phyloP scores from a whole-genome alignment of 75 land plant species.

The Gnetum montanum region DNA sequence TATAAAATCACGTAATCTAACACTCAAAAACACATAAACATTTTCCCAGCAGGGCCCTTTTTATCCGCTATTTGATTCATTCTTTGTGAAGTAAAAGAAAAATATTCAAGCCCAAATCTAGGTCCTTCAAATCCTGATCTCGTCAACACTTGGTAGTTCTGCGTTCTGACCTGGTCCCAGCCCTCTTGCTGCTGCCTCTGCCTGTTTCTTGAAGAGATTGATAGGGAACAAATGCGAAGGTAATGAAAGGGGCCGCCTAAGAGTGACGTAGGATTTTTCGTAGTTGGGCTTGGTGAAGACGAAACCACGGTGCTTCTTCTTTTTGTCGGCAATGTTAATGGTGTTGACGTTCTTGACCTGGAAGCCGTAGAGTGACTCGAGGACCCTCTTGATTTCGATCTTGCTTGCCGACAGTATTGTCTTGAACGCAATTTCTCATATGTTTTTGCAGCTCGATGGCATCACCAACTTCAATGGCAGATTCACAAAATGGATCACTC shows the following conservation, averaged over 20 bases:
- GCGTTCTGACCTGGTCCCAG: no score
- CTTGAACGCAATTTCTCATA: slow-evolving; percentile 68
- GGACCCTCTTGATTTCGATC: slow-evolving; percentile 82
- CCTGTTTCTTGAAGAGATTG: slow-evolving; percentile 9
- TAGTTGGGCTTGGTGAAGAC: slow-evolving; percentile 52
- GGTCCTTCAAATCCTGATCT: no score
- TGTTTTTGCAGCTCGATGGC: slow-evolving; percentile 51
- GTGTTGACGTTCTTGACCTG: slow-evolving; percentile 81
- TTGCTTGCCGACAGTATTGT: slow-evolving; percentile 81
- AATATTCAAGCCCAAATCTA: no score
- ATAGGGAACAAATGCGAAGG: slow-evolving; percentile 58
- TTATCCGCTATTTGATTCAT: no score
- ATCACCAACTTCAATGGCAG: slow-evolving; percentile 77
- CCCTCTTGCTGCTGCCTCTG: no score
- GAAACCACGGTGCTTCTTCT: slow-evolving; percentile 49
- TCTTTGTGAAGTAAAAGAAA: no score
- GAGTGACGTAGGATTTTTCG: slow-evolving; percentile 84
- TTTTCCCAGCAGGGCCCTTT: no score
- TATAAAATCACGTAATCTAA: no score
- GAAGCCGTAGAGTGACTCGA: slow-evolving; percentile 81
- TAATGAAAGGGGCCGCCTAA: slow-evolving; percentile 51
- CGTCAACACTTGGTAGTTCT: no score
- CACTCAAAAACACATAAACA: no score
- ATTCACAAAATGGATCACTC: slow-evolving; percentile 67
- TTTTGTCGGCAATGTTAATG: slow-evolving; percentile 91